Evolutionary conservation across 2,329 filamentous ascomycete genomes (phyloP), one percentile per base, ranked within the genome.

Genomic region (Proliferodiscus dingleyae): DNA sequence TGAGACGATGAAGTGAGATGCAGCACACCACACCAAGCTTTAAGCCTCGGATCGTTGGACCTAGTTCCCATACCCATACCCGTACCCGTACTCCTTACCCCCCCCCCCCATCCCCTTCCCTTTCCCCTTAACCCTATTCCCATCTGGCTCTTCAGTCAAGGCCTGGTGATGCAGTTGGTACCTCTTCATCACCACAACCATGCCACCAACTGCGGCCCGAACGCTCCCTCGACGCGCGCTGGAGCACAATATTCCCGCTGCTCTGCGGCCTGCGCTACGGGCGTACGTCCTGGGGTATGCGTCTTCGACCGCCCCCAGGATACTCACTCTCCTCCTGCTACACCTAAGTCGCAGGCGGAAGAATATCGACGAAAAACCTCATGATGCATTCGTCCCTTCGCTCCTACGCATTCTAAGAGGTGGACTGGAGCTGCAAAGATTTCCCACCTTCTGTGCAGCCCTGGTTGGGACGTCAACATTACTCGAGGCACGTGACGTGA

Each of bases 271-370:
- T 13, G 62, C 80, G 19, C 57, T 80, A 43, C 73, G 78, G 47
- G 80, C 80, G 37, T 84, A 80, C 61, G 58, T 79, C 11, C 57
- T 83, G 26, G 80, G 79, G 23, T 83, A 82, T 66, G 73, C 72
- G 15, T 81, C 78, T 41, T 70, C 73, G 26, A 77, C 81, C 6
- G 71, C 68, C 22, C 80, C 80, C 10, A 70, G 78, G 49, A 62
- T 83, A 18, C 58, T 81, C 52, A 75, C 74, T 2, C 62, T 82
- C 47, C 52, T 81, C 23, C 59, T 81, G 43, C 71, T 75, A 52
- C 68, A 74, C 57, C 58, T 75, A 50, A 68, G 67, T 47, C 46
- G 55, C 28, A 58, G 41, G 46, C 52, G 54, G 45, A 60, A 57
- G 42, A 53, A 55, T 37, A 51, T 48, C 41, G 53, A 58, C 38